Base-by-base conservation (phyloP, 2,329 filamentous ascomycete genomes). In the Fusarium armeniacum region DNA sequence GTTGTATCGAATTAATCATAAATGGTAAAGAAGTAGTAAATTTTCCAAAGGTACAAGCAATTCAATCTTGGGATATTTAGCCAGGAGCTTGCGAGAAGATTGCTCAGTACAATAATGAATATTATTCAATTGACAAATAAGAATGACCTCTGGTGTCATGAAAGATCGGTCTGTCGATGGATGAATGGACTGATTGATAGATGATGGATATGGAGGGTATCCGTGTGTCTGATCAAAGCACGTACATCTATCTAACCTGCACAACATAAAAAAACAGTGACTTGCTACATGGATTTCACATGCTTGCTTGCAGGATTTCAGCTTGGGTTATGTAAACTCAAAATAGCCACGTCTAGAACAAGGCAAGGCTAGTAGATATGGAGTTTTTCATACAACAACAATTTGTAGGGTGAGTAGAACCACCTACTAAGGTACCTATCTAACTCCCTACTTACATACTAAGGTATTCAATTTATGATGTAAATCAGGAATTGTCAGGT, bases 341-440 rank as follows among this genome's bases (percentile, higher is more conserved):
- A 65, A 64, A 36, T 43, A 53, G 62, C 54, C 62, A 65, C 61
- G 33, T 43, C 33, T 40, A 20, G 41, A 43, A 49, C 20, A 11
- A 32, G 33, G 28, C 28, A 15, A 32, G 33, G 28, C 28, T 40
- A 53, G 54, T 11, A 59, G 20, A 20, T 3, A 20, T 36, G 15
- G 22, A 51, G 24, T 15, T 62, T n/a, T 28, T 26, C 8, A 28
- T 28, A 28, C 26, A 28, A 28, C 26, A 28, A 28, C 20, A 20
- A 28, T 28, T 28, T 8, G 26, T 10, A 28, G 26, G 10, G 26
- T 28, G 26, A 28, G 26, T 10, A 28, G 26, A 28, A 10, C 26
- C 26, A 28, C 26, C 26, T 28, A 28, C 20, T 20, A 20, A 20
- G 20, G 20, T 20, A 20, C 20, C 20, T 20, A 20, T 28, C 26